Base-by-base conservation (phyloP, 2,329 filamentous ascomycete species). In the Aspergillus pseudonomiae region DNA sequence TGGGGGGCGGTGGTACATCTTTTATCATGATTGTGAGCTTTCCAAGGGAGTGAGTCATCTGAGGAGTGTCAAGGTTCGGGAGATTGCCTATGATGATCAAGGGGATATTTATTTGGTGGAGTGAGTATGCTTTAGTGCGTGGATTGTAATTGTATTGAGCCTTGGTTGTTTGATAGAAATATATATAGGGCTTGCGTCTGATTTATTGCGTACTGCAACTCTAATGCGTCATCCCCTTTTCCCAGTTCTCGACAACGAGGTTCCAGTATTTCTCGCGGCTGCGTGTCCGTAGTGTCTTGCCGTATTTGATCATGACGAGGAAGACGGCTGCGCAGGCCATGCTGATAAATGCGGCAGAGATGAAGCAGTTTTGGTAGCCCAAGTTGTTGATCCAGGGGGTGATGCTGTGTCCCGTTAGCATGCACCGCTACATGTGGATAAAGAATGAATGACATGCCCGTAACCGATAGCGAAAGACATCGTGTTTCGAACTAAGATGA, bases 1-100 rank as follows among this genome's bases (percentile, higher is more conserved):
- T 72, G 75, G 86, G 77, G 89, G 85, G 4, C 85, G 84, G 67
- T 93, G 90, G 86, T 93, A 87, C 77, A 75, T 94, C 62, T 93
- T 93, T 75, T 88, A 93, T 74, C 91, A 93, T 73, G 91, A 93
- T 78, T 88, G 88, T 64, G 86, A 87, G 73, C 75, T 92, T 61
- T 91, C 88, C 60, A 82, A 83, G 19, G 90, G 90, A 0, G 86
- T 91, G 59, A 87, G 89, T 71, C 91, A 94, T 75, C 73, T 94
- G 77, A 80, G 91, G 64, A 88, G 85, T 67, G 90, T 93, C 45
- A 92, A 93, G 83, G 86, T 90, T 63, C 85, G 86, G 79, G 91
- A 93, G 83, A 88, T 93, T 64, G 87, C 89, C 46, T 92, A 93
- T 75, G 87, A 91, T 74, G 81, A 80, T 10, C 82, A 88, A 43